phyloP scores from a whole-genome alignment of 1,139 yeast species.

The Suhomyces bribrorum region DNA sequence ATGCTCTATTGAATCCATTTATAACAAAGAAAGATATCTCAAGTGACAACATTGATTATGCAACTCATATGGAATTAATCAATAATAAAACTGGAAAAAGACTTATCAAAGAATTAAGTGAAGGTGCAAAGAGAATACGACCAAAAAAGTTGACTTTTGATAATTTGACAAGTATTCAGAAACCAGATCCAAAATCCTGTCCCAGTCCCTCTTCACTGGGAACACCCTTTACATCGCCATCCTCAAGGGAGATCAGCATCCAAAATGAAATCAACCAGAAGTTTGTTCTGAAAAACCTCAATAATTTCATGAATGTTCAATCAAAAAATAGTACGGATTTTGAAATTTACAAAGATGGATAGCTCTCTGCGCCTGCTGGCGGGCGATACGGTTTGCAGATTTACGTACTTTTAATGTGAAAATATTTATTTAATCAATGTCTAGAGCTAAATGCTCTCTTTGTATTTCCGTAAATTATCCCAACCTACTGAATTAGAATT shows the following conservation, averaged over 20 bases:
- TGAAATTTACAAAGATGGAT: conserved; percentile 20
- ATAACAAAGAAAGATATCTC: conserved; percentile 1
- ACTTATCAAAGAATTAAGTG: conserved; percentile 22
- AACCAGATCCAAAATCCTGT: neutral
- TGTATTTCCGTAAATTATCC: conserved; percentile 46
- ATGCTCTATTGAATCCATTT: conserved; percentile 11
- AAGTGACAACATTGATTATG: conserved; percentile 22
- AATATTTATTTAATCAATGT: neutral
- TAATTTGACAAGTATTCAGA: conserved; percentile 2
- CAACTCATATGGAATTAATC: conserved; percentile 27
- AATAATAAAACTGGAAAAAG: conserved; percentile 32
- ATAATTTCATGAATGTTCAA: conserved; percentile 13
- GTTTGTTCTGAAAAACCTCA: conserved; percentile 17
- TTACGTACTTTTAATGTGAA: too few species aligned
- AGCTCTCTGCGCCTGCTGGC: neutral
- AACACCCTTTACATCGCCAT: conserved; percentile 12
- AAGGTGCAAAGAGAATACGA: conserved; percentile 23
- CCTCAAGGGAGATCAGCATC: conserved; percentile 6
- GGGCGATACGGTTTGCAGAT: too few species aligned
- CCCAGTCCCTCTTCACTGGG: neutral
- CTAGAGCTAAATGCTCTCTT: conserved; percentile 10
- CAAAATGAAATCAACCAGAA: conserved; percentile 18
- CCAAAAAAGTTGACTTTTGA: conserved; percentile 31
- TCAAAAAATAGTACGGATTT: conserved; percentile 18
- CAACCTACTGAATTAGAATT: conserved; percentile 49